Conservation (phyloP, 1,284 basidiomycete genomes). For the Trametes versicolor region DNA sequence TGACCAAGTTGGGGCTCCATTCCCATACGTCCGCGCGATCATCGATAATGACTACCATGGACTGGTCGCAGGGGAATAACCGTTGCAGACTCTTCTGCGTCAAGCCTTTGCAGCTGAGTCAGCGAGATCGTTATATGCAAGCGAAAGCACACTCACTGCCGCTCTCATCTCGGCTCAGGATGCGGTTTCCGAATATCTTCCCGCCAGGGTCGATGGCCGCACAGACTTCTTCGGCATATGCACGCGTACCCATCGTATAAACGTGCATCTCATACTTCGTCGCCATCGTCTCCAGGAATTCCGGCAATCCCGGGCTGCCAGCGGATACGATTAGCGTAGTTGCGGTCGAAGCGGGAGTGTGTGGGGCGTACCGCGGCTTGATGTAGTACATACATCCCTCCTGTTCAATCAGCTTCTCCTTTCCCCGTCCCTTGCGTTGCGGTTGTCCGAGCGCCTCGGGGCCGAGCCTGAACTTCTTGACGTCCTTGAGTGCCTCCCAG, state of each 20-base stretch:
- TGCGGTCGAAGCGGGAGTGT: background rate
- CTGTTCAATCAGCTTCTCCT: constrained; percentile 69
- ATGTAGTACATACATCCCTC: constrained; percentile 97
- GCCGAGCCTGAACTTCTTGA: constrained; percentile 87
- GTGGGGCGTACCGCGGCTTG: constrained; percentile 76
- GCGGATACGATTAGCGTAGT: constrained; percentile 22
- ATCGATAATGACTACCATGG: constrained; percentile 99
- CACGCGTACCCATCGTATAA: constrained; percentile 98
- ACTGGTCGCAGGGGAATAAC: constrained; percentile 95
- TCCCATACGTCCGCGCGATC: constrained; percentile 99
- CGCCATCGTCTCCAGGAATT: constrained; percentile 80
- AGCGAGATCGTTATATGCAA: background rate
- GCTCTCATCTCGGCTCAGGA: constrained; percentile 95
- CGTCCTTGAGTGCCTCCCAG: constrained; percentile 88
- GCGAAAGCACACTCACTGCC: constrained; percentile 74
- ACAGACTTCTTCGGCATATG: constrained; percentile 97
- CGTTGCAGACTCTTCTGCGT: constrained; percentile 92
- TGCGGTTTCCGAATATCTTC: constrained; percentile 86
- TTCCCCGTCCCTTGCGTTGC: constrained; percentile 63
- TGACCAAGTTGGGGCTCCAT: constrained; percentile 94
- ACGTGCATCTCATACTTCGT: constrained; percentile 97
- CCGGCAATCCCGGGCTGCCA: constrained; percentile 84
- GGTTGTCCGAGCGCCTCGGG: constrained; percentile 76
- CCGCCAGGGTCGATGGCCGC: constrained; percentile 92
- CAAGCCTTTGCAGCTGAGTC: constrained; percentile 58